These are phyloP conservation scores for Venturia effusa DNA, from an alignment of 2,329 filamentous ascomycete species.

Conservation along the genomic window DNA sequence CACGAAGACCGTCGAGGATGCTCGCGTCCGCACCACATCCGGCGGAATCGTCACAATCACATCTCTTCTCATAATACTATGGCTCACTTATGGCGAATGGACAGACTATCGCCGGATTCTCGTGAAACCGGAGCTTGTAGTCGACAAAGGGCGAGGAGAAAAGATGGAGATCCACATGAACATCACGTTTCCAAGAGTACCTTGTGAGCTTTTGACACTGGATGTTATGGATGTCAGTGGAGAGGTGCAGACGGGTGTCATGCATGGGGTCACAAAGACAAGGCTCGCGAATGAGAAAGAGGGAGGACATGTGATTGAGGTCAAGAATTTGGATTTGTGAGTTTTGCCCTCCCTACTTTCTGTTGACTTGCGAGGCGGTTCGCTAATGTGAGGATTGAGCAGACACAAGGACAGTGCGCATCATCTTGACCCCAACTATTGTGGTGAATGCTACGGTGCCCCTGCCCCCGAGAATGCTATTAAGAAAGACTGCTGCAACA, in stretches of 20 bases:
- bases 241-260: constrained; percentile 88
- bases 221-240: constrained; percentile 92
- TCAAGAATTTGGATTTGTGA: constrained; percentile 28
- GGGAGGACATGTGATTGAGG: constrained; percentile 48
- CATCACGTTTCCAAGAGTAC: constrained; percentile 85
- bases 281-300: constrained; percentile 62
- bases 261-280: constrained; percentile 87
- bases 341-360: constrained; percentile 9
- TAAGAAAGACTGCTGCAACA: constrained; percentile 91
- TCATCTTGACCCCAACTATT: constrained; percentile 87
- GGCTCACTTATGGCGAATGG: constrained; percentile 92
- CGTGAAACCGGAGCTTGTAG: constrained; percentile 84
- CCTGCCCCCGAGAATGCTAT: constrained; percentile 55
- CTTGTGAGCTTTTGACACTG: constrained; percentile 89
- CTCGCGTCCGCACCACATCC: constrained; percentile 86
- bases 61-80: constrained; percentile 79
- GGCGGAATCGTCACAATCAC: constrained; percentile 90
- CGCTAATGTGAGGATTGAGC: constrained; percentile 3
- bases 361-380: constrained; percentile 6
- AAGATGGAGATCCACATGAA: constrained; percentile 99
- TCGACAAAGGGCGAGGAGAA: constrained; percentile 94
- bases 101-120: constrained; percentile 76
- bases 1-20: constrained; percentile 98
- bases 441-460: constrained; percentile 86
- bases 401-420: constrained; percentile 57